A percentile compares a stretch with the other conserved stretches of the same genome.
Evolutionary conservation across 2,329 filamentous ascomycete genomes (phyloP).

Genomic region (Curvularia spicifera): DNA sequence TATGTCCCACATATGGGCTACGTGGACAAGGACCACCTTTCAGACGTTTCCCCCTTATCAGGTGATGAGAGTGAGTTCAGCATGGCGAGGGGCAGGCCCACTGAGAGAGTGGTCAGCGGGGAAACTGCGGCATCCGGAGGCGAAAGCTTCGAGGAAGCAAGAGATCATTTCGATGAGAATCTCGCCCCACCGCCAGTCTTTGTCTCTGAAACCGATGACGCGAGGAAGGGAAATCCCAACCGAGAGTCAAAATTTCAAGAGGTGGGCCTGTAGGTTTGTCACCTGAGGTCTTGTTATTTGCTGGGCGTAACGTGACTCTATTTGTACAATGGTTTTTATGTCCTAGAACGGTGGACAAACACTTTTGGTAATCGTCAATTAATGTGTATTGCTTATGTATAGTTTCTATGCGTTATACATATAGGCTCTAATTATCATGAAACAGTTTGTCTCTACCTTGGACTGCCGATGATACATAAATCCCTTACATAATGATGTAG

Average conservation of each 20-base stretch:
- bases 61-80: slow-evolving; percentile 20
- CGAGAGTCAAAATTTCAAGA: slow-evolving; percentile 47
- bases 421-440: neutral
- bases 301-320: neutral
- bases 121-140: slow-evolving; percentile 49
- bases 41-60: slow-evolving; percentile 48
- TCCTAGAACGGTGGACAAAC: neutral
- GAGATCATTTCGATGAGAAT: slow-evolving; percentile 58
- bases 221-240: slow-evolving; percentile 37
- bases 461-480: neutral
- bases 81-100: slow-evolving; percentile 29
- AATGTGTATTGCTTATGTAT: neutral
- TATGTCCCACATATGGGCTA: slow-evolving; percentile 21
- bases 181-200: slow-evolving; percentile 52
- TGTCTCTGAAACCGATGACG: slow-evolving; percentile 31
- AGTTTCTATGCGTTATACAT: neutral
- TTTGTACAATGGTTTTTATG: neutral
- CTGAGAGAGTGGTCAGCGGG: slow-evolving; percentile 30
- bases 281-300: neutral
- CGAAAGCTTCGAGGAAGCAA: slow-evolving; percentile 61
- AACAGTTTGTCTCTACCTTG: neutral
- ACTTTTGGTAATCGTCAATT: neutral
- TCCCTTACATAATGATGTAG: neutral
- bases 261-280: slow-evolving; percentile 23
- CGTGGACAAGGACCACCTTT: slow-evolving; percentile 26